Evolutionary conservation across 2,329 filamentous ascomycete genomes (phyloP).

Genomic region (Botryotinia calthae): DNA sequence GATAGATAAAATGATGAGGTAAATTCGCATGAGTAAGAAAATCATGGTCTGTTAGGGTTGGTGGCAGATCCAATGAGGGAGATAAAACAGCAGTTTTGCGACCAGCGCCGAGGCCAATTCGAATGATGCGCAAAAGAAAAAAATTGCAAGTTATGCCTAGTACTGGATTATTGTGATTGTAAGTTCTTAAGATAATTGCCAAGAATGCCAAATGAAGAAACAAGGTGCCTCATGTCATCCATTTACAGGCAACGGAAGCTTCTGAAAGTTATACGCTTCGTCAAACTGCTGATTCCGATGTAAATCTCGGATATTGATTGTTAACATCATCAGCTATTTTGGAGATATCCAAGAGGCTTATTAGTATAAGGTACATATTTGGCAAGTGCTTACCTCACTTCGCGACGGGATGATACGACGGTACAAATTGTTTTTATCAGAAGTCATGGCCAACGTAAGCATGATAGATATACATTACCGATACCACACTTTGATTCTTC

Average conservation of each 20-base stretch:
- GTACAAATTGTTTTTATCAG: neutral
- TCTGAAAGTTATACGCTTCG: neutral
- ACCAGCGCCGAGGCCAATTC: neutral
- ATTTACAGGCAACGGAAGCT: neutral
- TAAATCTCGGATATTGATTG: neutral
- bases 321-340: neutral
- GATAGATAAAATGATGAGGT: neutral
- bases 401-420: neutral
- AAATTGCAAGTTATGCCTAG: neutral
- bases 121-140: neutral
- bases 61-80: neutral
- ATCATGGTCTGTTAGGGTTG: neutral
- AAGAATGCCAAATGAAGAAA: neutral
- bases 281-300: neutral
- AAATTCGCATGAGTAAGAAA: neutral
- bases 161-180: neutral
- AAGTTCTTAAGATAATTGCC: neutral
- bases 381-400: neutral
- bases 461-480: neutral
- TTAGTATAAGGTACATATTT: neutral
- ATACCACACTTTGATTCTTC: neutral
- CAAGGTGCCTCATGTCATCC: neutral
- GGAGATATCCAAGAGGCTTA: neutral
- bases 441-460: neutral
- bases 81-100: neutral